Percentiles rank a stretch among this genome's conserved stretches.
Conservation (phyloP, 495 filamentous ascomycete species). For the Talaromyces thailandensis region DNA sequence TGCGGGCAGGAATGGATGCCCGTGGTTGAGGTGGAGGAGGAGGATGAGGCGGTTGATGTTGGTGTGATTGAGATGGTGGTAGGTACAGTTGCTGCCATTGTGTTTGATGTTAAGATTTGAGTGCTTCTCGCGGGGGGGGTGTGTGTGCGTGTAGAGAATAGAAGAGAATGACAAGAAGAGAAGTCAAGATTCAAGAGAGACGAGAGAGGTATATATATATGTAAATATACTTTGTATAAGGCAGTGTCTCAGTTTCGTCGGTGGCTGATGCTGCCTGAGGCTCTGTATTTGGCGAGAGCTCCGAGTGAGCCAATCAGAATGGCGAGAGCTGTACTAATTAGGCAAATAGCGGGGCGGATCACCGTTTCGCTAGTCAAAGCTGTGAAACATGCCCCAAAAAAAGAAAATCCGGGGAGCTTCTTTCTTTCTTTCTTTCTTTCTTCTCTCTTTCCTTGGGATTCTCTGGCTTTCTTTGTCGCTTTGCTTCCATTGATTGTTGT, state of each 20-base stretch:
- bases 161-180: neutral
- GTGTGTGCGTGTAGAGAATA: neutral
- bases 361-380: neutral
- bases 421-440: no score
- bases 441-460: neutral
- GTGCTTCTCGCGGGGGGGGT: no score
- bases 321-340: neutral
- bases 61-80: neutral
- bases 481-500: neutral
- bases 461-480: no score
- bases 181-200: neutral
- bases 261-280: neutral
- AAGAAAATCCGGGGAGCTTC: neutral
- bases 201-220: no score
- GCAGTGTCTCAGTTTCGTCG: neutral
- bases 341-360: neutral
- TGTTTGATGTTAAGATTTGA: neutral
- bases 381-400: neutral
- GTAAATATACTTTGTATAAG: neutral
- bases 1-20: constrained; percentile 10
- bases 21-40: neutral
- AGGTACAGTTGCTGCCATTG: neutral
- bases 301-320: neutral
- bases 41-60: neutral
- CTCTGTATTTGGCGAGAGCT: neutral